A percentile compares a stretch with the other conserved stretches of the same genome.
Evolutionary conservation across 148 eudicot genomes (phyloP).

Genomic region (Limonium bicolor): DNA sequence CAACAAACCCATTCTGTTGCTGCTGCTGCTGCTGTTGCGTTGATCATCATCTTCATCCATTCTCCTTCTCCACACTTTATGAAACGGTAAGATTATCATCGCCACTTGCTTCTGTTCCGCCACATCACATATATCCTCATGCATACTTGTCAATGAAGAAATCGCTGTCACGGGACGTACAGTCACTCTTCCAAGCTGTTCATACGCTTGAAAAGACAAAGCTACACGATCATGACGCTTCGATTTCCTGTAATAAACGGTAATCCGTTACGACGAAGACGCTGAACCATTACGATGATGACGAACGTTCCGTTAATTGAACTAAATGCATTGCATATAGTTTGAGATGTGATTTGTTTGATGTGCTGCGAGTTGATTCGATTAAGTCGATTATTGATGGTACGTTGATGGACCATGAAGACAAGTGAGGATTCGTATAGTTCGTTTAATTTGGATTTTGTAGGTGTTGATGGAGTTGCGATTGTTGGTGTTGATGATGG

Average conservation of each 20-base stretch:
- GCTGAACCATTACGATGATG: constrained; percentile 45
- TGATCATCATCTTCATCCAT: not conserved
- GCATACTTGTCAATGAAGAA: constrained; percentile 37
- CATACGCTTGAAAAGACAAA: constrained; percentile 19
- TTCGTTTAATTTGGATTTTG: no score
- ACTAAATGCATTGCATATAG: constrained; percentile 48
- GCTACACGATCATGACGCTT: constrained; percentile 20
- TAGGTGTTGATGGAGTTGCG: not conserved
- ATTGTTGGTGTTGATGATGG: not conserved
- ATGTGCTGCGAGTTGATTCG: constrained; percentile 22
- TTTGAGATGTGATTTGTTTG: constrained; percentile 17
- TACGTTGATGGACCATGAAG: constrained; percentile 28
- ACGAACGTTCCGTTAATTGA: constrained; percentile 53
- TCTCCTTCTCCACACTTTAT: constrained; percentile 25
- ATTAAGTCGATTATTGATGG: constrained; percentile 33
- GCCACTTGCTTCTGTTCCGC: constrained; percentile 23
- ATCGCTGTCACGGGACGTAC: constrained; percentile 26
- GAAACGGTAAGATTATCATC: constrained; percentile 41
- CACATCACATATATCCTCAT: constrained; percentile 48
- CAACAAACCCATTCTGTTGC: constrained; percentile 11
- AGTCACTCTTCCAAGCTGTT: constrained; percentile 21
- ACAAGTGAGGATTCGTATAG: constrained; percentile 38
- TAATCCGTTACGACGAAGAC: constrained; percentile 33
- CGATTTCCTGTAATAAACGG: constrained; percentile 18
- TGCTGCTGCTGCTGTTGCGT: constrained; percentile 7